Evolutionary conservation across 2,329 filamentous ascomycete genomes (phyloP).

Genomic region (Escovopsis sp.): DNA sequence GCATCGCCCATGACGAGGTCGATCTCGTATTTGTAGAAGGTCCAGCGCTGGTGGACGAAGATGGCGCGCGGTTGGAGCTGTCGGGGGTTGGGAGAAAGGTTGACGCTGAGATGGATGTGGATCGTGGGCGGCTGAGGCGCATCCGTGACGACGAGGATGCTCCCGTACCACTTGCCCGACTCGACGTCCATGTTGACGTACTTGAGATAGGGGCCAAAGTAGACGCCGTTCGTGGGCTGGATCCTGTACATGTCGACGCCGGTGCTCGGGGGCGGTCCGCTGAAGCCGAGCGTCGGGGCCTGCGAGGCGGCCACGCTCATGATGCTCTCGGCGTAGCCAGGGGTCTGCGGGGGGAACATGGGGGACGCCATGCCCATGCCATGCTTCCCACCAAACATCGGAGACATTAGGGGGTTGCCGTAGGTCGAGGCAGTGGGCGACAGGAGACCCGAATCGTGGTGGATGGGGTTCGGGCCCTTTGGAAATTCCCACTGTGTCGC

Average conservation of each 20-base stretch:
- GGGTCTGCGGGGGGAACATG: conserved; percentile 67
- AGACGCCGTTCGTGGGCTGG: conserved; percentile 86
- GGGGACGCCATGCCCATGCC: conserved; percentile 55
- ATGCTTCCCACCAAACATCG: conserved; percentile 40
- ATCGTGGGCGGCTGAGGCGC: conserved; percentile 87
- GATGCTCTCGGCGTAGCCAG: conserved; percentile 73
- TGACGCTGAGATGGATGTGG: conserved; percentile 79
- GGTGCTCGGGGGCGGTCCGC: conserved; percentile 72
- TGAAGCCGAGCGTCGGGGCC: conserved; percentile 68
- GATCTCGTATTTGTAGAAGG: conserved; percentile 89
- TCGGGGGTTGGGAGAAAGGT: conserved; percentile 82
- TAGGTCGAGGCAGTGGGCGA: conserved; percentile 71
- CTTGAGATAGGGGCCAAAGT: conserved; percentile 90
- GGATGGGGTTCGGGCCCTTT: conserved; percentile 82
- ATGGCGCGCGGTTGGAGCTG: conserved; percentile 75
- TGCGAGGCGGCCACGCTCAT: conserved; percentile 64
- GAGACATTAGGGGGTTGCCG: conserved; percentile 57
- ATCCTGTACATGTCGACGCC: conserved; percentile 93
- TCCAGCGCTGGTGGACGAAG: conserved; percentile 82
- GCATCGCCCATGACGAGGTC: conserved; percentile 80
- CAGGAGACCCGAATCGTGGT: conserved; percentile 66
- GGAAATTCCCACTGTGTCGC: conserved; percentile 99
- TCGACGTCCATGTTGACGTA: conserved; percentile 98
- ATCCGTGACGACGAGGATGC: conserved; percentile 86
- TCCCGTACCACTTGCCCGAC: conserved; percentile 79